Base-by-base conservation (phyloP, 1,139 yeast genomes). In the Lodderomyces beijingensis region DNA sequence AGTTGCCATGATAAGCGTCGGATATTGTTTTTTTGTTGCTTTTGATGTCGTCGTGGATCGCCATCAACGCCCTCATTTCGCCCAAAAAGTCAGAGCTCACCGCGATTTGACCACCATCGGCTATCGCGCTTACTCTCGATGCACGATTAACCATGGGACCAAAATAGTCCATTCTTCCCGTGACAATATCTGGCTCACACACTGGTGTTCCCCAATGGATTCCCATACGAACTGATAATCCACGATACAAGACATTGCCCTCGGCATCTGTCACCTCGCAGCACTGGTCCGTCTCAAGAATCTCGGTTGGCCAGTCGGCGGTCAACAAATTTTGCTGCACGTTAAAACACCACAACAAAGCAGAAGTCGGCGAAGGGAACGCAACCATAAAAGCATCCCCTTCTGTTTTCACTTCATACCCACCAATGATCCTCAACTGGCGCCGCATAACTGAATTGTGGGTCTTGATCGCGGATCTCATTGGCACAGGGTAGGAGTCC, bases 301-400 rank as follows among this genome's bases (percentile, higher is more conserved):
- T 88, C 50, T 89, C 96, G 3, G 85, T 77, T 0, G 98, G 98
- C 99, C 99, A 93, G 46, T 88, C 96, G 3, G 91, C 94, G 1
- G 70, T 62, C 16, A 79, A 71, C 28, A 93, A 63, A 51, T 86
- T 94, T 36, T 83, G 76, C 55, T 93, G 99, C 9, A 89, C 96
- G 34, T 85, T 81, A 54, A 89, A 79, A 64, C 96, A 88, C 98
- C 98, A 93, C 29, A 87, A 66, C 36, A 93, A 63, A 0, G 97
- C 97, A 15, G 93, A 72, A 0, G 93, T 77, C 0, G 95, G 93
- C 0, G 96, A 82, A 1, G 96, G 95, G 58, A 91, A 91, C 5
- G 96, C 86, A n/a, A 91, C 97, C 86, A 91, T 89, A 49, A 91
- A 91, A 0, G 98, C 96, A 65, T 91, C 99, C 50, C 99, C 99